These are phyloP conservation scores for Cardamine resedifolia DNA, from an alignment of 345 rosid species.

Conservation along the genomic window DNA sequence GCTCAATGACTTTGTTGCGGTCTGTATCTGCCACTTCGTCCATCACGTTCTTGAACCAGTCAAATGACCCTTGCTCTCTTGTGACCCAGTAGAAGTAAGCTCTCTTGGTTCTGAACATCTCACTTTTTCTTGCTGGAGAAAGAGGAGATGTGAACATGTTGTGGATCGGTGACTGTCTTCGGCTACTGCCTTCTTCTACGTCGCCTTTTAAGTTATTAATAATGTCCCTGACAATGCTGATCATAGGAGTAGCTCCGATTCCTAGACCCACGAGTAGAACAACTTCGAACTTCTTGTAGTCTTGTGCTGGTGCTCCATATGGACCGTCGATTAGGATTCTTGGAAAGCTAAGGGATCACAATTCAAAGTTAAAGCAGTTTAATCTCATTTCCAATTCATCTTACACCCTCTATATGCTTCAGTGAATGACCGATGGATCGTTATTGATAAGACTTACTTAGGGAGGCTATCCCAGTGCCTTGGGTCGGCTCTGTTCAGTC, in stretches of 20 bases:
- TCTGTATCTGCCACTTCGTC: constrained; percentile 67
- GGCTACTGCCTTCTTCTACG: constrained; percentile 36
- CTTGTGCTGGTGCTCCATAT: constrained; percentile 90
- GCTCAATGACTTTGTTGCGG: constrained; percentile 65
- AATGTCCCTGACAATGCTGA: constrained; percentile 80
- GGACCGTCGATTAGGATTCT: constrained; percentile 79
- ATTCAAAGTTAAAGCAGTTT: not conserved
- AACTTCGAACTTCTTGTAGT: constrained; percentile 70
- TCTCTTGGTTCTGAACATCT: constrained; percentile 61
- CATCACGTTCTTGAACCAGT: constrained; percentile 89
- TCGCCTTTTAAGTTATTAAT: constrained; percentile 55
- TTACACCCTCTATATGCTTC: not conserved
- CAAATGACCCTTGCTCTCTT: constrained; percentile 83
- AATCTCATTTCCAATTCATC: not conserved
- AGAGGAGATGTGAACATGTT: constrained; percentile 40
- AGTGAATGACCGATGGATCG: not conserved
- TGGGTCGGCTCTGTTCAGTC: constrained; percentile 48
- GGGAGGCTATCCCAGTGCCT: constrained; percentile 43
- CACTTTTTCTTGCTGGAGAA: constrained; percentile 37
- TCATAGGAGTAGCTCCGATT: constrained; percentile 91
- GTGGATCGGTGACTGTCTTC: constrained; percentile 40
- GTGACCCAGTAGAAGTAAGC: constrained; percentile 92
- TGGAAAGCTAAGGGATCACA: constrained; percentile 52
- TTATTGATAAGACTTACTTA: constrained; percentile 43
- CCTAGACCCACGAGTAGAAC: constrained; percentile 75